Evolutionary conservation across 2,329 filamentous ascomycete species (phyloP).

Genomic region (Drechmeria coniospora): DNA sequence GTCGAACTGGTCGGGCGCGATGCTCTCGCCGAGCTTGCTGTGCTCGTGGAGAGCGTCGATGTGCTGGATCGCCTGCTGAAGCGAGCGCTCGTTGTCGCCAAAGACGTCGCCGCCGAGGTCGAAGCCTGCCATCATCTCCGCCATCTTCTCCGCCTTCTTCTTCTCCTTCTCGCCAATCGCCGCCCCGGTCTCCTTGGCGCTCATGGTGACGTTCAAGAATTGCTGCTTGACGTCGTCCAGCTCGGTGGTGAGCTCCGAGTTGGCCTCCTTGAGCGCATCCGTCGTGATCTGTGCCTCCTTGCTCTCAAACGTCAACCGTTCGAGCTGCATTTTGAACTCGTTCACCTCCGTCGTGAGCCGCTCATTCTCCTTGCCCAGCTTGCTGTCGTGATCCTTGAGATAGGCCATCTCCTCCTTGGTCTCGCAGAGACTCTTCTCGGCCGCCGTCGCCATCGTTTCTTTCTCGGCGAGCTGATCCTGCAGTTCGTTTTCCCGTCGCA

Average conservation of each 20-base stretch:
- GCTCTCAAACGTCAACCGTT: conserved; percentile 87
- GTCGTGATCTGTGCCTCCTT: conserved; percentile 96
- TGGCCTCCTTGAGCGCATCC: conserved; percentile 93
- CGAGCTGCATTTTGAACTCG: conserved; percentile 89
- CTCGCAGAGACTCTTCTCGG: conserved; percentile 68
- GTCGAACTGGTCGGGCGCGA: conserved; percentile 68
- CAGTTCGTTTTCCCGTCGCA: conserved; percentile 88
- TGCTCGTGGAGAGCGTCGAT: conserved; percentile 66
- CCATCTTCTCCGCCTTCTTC: conserved; percentile 98
- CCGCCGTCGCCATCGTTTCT: conserved; percentile 63
- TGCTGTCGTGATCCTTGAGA: conserved; percentile 73
- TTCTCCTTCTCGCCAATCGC: conserved; percentile 94
- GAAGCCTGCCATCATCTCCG: conserved; percentile 99
- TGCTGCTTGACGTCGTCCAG: conserved; percentile 94
- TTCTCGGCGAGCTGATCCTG: conserved; percentile 93
- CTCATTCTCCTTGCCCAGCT: conserved; percentile 81
- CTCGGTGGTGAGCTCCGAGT: conserved; percentile 79
- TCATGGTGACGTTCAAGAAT: conserved; percentile 90
- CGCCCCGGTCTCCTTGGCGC: conserved; percentile 79
- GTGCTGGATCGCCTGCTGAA: conserved; percentile 70
- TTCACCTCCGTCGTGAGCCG: conserved; percentile 73
- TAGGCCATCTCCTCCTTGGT: conserved; percentile 73
- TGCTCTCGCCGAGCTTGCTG: conserved; percentile 59
- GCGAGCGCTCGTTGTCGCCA: conserved; percentile 77
- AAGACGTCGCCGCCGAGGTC: conserved; percentile 87